Evolutionary conservation across 23 red algal genomes (phyloP).

Genomic region (Chondrus crispus): DNA sequence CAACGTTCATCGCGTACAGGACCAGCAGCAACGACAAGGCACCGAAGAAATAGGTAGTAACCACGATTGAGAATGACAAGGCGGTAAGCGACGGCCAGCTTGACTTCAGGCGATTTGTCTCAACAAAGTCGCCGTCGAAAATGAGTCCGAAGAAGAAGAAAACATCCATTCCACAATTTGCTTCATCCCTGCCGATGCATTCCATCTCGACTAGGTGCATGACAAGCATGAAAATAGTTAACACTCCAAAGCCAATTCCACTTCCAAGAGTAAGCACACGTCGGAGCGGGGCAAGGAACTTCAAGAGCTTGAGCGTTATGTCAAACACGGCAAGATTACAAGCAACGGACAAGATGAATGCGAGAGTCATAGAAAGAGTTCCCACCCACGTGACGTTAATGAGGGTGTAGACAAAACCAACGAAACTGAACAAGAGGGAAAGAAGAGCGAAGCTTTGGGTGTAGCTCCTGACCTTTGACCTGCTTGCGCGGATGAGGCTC

Average conservation of each 20-base stretch:
- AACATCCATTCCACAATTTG: conserved; percentile 1
- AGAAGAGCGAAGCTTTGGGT: conserved; percentile 11
- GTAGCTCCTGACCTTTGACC: background rate
- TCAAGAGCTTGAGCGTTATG: background rate
- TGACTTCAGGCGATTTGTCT: background rate
- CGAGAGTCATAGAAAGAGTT: conserved; percentile 46
- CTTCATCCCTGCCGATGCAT: conserved; percentile 41
- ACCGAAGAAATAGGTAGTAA: conserved; percentile 47
- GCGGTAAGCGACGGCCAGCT: conserved; percentile 29
- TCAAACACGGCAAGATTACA: conserved; percentile 30
- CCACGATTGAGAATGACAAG: conserved; percentile 34
- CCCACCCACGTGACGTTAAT: conserved; percentile 70
- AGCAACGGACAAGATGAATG: conserved; percentile 26
- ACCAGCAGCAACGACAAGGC: background rate
- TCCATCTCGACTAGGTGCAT: conserved; percentile 54
- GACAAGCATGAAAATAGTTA: conserved; percentile 36
- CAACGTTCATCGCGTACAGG: conserved; percentile 36
- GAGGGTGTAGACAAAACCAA: conserved; percentile 50
- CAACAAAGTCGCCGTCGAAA: conserved; percentile 44
- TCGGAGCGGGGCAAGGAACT: conserved; percentile 11
- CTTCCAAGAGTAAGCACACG: background rate
- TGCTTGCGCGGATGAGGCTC: background rate
- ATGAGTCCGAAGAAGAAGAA: conserved; percentile 87
- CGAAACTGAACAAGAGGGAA: conserved; percentile 44
- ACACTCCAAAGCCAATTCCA: conserved; percentile 15